Evolutionary conservation across 2,329 filamentous ascomycete species (phyloP).

Genomic region (Hymenoscyphus scutula): DNA sequence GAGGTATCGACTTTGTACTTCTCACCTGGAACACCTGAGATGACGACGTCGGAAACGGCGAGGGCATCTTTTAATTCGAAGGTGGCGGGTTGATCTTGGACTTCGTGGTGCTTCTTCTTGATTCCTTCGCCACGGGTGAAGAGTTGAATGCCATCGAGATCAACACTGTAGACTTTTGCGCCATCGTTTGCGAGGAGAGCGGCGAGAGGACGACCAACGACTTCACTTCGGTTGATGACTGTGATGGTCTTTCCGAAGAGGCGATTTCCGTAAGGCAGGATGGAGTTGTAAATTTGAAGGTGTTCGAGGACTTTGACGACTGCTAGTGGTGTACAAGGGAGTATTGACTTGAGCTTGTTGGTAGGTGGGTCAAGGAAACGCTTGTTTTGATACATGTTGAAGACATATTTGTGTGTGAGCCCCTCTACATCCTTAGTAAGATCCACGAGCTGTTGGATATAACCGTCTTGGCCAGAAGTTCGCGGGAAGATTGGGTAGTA

Average conservation of each 20-base stretch:
- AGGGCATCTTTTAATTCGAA: conserved; percentile 79
- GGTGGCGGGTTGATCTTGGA: conserved; percentile 71
- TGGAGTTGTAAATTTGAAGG: conserved; percentile 93
- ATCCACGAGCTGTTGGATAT: conserved; percentile 91
- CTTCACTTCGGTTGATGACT: conserved; percentile 93
- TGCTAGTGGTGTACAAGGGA: conserved; percentile 93
- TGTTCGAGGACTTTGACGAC: conserved; percentile 97
- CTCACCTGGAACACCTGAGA: conserved; percentile 86
- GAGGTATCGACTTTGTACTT: conserved; percentile 86
- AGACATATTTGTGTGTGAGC: conserved; percentile 87
- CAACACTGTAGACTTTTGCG: conserved; percentile 91
- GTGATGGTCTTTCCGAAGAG: conserved; percentile 93
- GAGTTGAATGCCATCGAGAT: conserved; percentile 85
- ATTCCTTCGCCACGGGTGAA: conserved; percentile 90
- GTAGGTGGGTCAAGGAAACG: conserved; percentile 81
- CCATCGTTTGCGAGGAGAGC: conserved; percentile 95
- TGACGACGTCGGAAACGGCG: conserved; percentile 88
- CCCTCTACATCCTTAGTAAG: conserved; percentile 94
- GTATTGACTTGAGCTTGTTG: conserved; percentile 81
- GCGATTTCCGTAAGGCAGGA: conserved; percentile 88
- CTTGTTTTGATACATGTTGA: conserved; percentile 99
- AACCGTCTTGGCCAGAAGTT: conserved; percentile 84
- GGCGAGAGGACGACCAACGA: conserved; percentile 88
- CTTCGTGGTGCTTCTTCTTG: conserved; percentile 80
- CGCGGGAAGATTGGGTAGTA: conserved; percentile 93